A percentile compares a stretch with the other conserved stretches of the same genome.
phyloP scores from a whole-genome alignment of 73 alveolate genomes.

The Paramecium caudatum region DNA sequence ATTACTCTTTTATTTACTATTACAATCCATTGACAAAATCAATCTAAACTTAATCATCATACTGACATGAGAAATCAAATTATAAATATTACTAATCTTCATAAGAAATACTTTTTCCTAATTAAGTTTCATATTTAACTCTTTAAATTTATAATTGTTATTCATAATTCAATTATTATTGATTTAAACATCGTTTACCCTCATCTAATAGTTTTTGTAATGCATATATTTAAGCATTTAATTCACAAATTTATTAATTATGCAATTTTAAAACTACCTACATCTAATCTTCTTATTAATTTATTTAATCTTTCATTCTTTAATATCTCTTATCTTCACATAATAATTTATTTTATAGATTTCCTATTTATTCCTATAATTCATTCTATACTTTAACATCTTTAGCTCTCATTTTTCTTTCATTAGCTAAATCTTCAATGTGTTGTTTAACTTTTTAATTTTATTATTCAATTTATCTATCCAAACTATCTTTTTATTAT shows the following conservation, averaged over 20 bases:
- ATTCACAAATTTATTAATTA: background rate
- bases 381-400: background rate
- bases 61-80: background rate
- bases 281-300: background rate
- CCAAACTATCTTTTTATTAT: constrained; percentile 35
- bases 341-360: background rate
- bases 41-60: background rate
- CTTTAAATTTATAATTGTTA: background rate
- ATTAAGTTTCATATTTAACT: constrained; percentile 15
- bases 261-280: background rate
- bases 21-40: background rate
- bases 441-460: background rate
- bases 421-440: constrained; percentile 26
- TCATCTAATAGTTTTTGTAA: background rate
- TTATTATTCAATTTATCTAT: constrained; percentile 2
- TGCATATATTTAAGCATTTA: background rate
- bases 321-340: constrained; percentile 13
- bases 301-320: background rate
- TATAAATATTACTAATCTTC: background rate
- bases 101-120: background rate
- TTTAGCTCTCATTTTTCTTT: constrained; percentile 35
- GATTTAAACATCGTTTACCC: background rate
- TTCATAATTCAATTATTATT: background rate
- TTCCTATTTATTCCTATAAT: background rate
- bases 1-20: background rate